These are phyloP conservation scores for Grosmannia serpens DNA, from an alignment of 2,329 filamentous ascomycete genomes.

Conservation along the genomic window DNA sequence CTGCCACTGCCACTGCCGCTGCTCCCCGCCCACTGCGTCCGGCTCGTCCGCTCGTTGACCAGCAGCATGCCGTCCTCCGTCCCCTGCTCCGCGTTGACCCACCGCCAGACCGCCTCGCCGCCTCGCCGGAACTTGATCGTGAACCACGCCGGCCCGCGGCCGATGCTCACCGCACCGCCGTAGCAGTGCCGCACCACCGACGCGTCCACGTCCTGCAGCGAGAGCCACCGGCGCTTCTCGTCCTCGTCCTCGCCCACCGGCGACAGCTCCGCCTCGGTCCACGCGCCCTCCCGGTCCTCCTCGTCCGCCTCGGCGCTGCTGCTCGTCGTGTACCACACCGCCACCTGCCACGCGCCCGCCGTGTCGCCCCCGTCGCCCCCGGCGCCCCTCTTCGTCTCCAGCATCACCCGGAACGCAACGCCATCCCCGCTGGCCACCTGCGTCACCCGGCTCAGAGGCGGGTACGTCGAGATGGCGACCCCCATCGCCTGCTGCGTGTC, in stretches of 20 bases:
- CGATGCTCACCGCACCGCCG: constrained; percentile 34
- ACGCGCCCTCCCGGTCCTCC: constrained; percentile 9
- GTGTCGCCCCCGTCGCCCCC: too few relatives aligned
- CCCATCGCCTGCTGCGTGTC: constrained; percentile 2
- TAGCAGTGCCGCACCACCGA: constrained; percentile 40
- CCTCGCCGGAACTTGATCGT: constrained; percentile 65
- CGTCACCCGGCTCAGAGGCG: constrained; percentile 66
- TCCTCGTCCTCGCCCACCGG: constrained; percentile 11
- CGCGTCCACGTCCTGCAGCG: constrained; percentile 32
- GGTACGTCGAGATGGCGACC: constrained; percentile 33
- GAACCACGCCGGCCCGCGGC: constrained; percentile 41
- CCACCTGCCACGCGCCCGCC: constrained; percentile 50
- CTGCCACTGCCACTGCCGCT: too few relatives aligned
- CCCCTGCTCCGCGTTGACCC: constrained; percentile 55
- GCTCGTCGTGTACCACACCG: constrained; percentile 55
- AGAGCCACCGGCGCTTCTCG: constrained; percentile 14
- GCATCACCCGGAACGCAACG: constrained; percentile 53
- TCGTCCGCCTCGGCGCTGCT: not conserved
- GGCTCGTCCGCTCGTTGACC: constrained; percentile 26
- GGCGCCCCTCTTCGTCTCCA: constrained; percentile 53
- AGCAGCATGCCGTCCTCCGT: constrained; percentile 52
- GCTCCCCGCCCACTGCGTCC: too few relatives aligned
- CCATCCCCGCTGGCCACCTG: constrained; percentile 31
- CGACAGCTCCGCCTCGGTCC: constrained; percentile 39
- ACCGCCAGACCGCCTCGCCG: constrained; percentile 57